Conservation (phyloP, 768 basidiomycete genomes). For the Boletus sp. region DNA sequence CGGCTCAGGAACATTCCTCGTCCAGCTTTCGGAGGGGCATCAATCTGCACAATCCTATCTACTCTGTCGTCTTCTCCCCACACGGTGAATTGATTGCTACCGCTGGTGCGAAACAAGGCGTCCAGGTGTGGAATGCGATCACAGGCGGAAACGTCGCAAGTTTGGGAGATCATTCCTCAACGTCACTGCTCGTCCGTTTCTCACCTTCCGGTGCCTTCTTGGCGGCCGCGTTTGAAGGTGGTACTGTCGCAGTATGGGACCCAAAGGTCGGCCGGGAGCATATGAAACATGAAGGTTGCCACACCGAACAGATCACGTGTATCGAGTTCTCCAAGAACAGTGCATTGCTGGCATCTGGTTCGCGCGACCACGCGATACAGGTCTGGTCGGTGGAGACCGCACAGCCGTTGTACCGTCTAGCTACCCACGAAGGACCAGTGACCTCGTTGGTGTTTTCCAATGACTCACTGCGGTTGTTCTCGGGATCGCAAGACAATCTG, state of each 20-base stretch:
- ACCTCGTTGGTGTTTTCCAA: constrained; percentile 19
- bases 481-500: too few species aligned
- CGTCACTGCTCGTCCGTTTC: constrained; percentile 14
- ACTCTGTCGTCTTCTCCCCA: constrained; percentile 5
- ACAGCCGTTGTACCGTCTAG: constrained; percentile 8
- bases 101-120: too few species aligned
- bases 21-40: neutral
- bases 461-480: neutral
- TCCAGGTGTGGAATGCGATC: too few species aligned
- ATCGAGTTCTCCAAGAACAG: too few species aligned
- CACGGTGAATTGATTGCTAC: too few species aligned
- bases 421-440: constrained; percentile 18
- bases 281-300: too few species aligned
- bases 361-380: constrained; percentile 2
- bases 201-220: constrained; percentile 18
- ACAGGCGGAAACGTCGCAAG: constrained; percentile 8
- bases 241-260: constrained; percentile 19
- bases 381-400: constrained; percentile 22
- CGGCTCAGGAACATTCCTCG: too few species aligned
- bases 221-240: constrained; percentile 16
- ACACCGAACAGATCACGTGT: too few species aligned
- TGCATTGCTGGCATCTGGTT: too few species aligned
- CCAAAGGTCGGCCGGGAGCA: neutral
- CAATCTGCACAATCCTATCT: constrained; percentile 1
- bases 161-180: constrained; percentile 9